phyloP scores from a whole-genome alignment of 306 rosid species.

The Luffa acutangula region DNA sequence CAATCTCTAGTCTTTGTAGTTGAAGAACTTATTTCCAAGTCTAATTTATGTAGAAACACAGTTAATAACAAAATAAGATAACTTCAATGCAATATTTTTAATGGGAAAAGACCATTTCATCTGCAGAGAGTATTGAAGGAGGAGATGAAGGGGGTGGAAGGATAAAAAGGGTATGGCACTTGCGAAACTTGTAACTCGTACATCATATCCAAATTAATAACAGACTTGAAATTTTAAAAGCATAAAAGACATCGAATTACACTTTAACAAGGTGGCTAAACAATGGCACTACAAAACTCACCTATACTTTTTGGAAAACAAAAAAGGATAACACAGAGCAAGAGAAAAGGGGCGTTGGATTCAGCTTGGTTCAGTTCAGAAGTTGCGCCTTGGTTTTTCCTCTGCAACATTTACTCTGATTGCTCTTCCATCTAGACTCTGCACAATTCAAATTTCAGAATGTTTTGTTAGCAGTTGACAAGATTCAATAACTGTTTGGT shows the following conservation, averaged over 20 bases:
- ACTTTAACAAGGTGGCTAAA: slow-evolving; percentile 22
- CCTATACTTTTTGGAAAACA: slow-evolving; percentile 14
- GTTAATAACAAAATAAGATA: no score
- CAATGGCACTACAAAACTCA: slow-evolving; percentile 20
- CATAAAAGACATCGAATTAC: slow-evolving; percentile 15
- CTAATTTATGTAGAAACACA: no score
- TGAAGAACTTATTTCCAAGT: no score
- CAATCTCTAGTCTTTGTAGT: no score
- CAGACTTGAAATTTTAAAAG: neutral
- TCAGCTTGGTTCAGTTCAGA: slow-evolving; percentile 28
- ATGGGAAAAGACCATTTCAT: neutral
- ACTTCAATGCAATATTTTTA: neutral
- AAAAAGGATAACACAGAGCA: neutral
- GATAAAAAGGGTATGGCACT: neutral
- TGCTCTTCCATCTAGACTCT: slow-evolving; percentile 77
- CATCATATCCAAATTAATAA: neutral
- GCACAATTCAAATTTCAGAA: slow-evolving; percentile 13
- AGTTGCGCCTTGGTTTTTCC: slow-evolving; percentile 67
- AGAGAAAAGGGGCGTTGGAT: slow-evolving; percentile 2
- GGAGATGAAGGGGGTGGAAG: neutral
- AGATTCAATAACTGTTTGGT: neutral
- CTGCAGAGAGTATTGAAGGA: neutral
- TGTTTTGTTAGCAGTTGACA: neutral
- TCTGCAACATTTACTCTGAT: slow-evolving; percentile 84
- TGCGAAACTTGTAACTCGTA: neutral